Percentiles rank a stretch among this genome's conserved stretches.
phyloP scores from a whole-genome alignment of 192 early-diverging fungal species.

The Coemansia sp. region DNA sequence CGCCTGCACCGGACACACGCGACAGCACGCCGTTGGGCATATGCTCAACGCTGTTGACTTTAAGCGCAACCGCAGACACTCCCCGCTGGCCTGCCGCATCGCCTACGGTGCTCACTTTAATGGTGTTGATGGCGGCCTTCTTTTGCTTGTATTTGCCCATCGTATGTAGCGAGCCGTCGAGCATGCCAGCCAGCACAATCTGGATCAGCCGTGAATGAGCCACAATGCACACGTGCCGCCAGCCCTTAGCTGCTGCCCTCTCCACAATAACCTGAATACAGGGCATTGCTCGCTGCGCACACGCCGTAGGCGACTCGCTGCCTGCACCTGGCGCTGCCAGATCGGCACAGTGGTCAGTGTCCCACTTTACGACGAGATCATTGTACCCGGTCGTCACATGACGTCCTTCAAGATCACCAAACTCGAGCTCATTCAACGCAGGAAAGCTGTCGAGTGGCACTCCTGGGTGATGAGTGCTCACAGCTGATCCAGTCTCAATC shows the following conservation, averaged over 20 bases:
- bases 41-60: constrained; percentile 31
- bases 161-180: constrained; percentile 29
- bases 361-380: constrained; percentile 30
- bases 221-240: constrained; percentile 21
- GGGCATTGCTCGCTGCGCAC: constrained; percentile 26
- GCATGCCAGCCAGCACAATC: constrained; percentile 33
- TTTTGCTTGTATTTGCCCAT: constrained; percentile 37
- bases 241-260: constrained; percentile 16
- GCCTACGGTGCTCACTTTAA: constrained; percentile 10
- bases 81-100: constrained; percentile 3
- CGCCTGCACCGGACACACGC: constrained; percentile 25
- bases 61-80: constrained; percentile 15
- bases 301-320: constrained; percentile 31
- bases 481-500: constrained; percentile 30
- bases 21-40: constrained; percentile 29
- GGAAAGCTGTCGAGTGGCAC: constrained; percentile 14
- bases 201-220: constrained; percentile 42
- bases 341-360: constrained; percentile 13
- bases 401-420: constrained; percentile 39
- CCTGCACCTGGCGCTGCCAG: constrained; percentile 15
- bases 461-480: constrained; percentile 20
- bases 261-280: constrained; percentile 17
- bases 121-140: constrained; percentile 32
- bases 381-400: constrained; percentile 39
- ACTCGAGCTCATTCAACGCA: constrained; percentile 38